These are phyloP conservation scores for Maudiozyma saulgeensis DNA, from an alignment of 805 yeast species.

Conservation along the genomic window DNA sequence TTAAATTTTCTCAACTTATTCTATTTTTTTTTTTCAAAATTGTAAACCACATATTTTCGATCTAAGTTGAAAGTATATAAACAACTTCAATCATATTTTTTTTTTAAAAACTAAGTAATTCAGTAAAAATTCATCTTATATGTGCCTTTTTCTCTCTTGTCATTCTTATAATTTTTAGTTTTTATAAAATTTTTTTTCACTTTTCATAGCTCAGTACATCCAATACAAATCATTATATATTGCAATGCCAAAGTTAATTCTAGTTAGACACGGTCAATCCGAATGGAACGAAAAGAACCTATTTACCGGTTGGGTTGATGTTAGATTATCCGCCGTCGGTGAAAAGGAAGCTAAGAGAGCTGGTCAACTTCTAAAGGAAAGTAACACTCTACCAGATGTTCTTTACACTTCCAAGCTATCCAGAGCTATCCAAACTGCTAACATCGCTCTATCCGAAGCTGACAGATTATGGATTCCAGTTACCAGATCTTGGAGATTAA, in stretches of 20 bases:
- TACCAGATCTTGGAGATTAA: conserved; percentile 93
- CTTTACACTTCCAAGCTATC: conserved; percentile 84
- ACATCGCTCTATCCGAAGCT: conserved; percentile 81
- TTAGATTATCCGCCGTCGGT: conserved; percentile 73
- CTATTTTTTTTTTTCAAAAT: not conserved
- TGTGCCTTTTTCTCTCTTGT: not conserved
- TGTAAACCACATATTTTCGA: not conserved
- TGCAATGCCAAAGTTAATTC: conserved; percentile 58
- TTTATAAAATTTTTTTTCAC: not conserved
- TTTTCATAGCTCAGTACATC: not conserved
- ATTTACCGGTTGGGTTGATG: conserved; percentile 99
- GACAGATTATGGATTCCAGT: conserved; percentile 88
- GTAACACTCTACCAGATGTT: conserved; percentile 76
- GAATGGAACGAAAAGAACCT: conserved; percentile 98
- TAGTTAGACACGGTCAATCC: conserved; percentile 98
- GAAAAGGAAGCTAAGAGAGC: conserved; percentile 87
- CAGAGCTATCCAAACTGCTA: conserved; percentile 96
- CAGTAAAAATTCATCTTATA: not conserved
- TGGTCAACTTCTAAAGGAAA: conserved; percentile 82
- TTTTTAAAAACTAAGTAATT: not conserved
- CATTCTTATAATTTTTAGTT: not conserved
- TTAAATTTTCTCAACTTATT: not conserved
- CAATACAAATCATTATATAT: not conserved
- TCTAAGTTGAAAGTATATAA: not conserved
- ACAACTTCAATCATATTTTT: too few relatives aligned